Evolutionary conservation across 1,284 basidiomycete species (phyloP).

Genomic region (Ceraceosorus guamensis): DNA sequence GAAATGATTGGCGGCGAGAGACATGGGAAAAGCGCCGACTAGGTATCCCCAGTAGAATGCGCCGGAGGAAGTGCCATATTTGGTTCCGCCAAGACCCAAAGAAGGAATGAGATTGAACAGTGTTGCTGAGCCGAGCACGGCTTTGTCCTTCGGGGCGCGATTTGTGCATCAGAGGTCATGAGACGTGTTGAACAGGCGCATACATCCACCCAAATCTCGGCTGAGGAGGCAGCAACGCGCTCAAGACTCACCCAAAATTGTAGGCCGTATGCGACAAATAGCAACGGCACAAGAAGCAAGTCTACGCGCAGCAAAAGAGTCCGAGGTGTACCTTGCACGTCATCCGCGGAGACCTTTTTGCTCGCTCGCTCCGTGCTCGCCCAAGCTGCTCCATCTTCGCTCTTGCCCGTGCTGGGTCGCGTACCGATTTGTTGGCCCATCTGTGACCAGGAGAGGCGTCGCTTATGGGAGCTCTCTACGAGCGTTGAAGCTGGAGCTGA

Average conservation of each 20-base stretch:
- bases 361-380: too few relatives aligned
- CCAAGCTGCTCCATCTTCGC: too few relatives aligned
- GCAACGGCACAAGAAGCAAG: slow-evolving; percentile 49
- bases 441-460: too few relatives aligned
- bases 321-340: too few relatives aligned
- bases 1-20: slow-evolving; percentile 51
- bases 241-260: too few relatives aligned
- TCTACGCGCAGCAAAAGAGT: slow-evolving; percentile 24
- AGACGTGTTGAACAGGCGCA: not conserved
- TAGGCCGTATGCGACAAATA: slow-evolving; percentile 52
- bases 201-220: slow-evolving; percentile 3
- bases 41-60: slow-evolving; percentile 55
- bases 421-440: too few relatives aligned
- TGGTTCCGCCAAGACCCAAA: slow-evolving; percentile 35
- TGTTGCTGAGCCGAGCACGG: slow-evolving; percentile 52
- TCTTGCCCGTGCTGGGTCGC: too few relatives aligned
- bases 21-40: slow-evolving; percentile 51
- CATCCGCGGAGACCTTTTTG: too few relatives aligned
- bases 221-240: too few relatives aligned
- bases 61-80: slow-evolving; percentile 27
- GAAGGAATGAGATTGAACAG: slow-evolving; percentile 54
- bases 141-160: slow-evolving; percentile 16
- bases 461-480: too few relatives aligned
- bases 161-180: not conserved
- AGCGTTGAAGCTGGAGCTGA: too few relatives aligned